Evolutionary conservation across 805 yeast genomes (phyloP).

Genomic region (Osmozyma mogii): DNA sequence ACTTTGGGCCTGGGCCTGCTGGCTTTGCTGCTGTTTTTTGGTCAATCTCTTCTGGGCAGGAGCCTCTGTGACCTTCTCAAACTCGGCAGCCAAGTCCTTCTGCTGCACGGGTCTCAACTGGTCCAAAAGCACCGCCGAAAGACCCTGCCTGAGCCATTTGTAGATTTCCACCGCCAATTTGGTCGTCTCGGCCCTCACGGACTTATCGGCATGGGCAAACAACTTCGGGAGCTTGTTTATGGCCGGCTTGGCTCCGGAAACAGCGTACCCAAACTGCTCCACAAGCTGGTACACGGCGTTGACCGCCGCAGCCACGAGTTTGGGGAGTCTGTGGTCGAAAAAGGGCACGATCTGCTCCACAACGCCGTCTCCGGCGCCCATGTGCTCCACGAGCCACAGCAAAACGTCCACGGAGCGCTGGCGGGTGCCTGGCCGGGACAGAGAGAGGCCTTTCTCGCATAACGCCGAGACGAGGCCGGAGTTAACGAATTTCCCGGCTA

Average conservation of each 20-base stretch:
- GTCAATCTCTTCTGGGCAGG: slow-evolving; percentile 52
- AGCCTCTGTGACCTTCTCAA: slow-evolving; percentile 42
- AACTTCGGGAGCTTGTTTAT: slow-evolving; percentile 55
- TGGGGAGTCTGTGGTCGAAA: slow-evolving; percentile 61
- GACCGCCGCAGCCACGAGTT: slow-evolving; percentile 63
- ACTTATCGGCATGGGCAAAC: slow-evolving; percentile 79
- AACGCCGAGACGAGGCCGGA: slow-evolving; percentile 40
- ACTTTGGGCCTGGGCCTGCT: slow-evolving; percentile 19
- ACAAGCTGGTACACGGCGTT: slow-evolving; percentile 50
- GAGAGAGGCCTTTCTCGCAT: slow-evolving; percentile 76
- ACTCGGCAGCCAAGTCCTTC: slow-evolving; percentile 66
- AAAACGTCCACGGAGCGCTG: slow-evolving; percentile 56
- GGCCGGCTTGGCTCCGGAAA: slow-evolving; percentile 49
- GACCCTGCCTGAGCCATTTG: slow-evolving; percentile 62
- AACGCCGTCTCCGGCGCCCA: slow-evolving; percentile 54
- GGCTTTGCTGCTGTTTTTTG: slow-evolving; percentile 42
- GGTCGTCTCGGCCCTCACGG: slow-evolving; percentile 74
- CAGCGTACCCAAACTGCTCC: slow-evolving; percentile 54
- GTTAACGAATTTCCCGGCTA: slow-evolving; percentile 32
- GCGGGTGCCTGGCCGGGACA: slow-evolving; percentile 70
- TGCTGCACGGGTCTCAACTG: slow-evolving; percentile 88
- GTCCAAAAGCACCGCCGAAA: slow-evolving; percentile 53
- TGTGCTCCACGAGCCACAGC: slow-evolving; percentile 51
- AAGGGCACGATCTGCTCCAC: slow-evolving; percentile 62
- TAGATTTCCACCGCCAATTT: slow-evolving; percentile 60